Evolutionary conservation across 148 eudicot species (phyloP), one percentile per base, ranked within the genome.

Genomic region (Rhododendron griersonianum): DNA sequence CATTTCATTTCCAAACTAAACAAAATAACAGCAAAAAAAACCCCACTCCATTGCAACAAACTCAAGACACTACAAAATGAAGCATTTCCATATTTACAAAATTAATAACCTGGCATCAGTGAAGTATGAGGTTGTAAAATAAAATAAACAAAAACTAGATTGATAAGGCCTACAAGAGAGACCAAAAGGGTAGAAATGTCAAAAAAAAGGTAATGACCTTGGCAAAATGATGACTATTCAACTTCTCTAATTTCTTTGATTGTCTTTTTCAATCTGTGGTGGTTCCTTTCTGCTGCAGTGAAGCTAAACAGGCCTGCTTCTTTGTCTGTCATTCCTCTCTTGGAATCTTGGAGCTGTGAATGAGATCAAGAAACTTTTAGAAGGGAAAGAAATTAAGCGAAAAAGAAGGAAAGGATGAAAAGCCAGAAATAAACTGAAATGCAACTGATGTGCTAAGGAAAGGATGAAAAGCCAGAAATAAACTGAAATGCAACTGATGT

Each of bases 291-390:
- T 19, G 79, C 5, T 2, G 76, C 28, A 2, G 53, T 47, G 76
- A 69, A 85, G 48, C 88, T 88, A 90, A 78, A 88, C 89, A 35
- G 92, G 90, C 85, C 90, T 86, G 78, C 84, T 87, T 90, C 90
- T 86, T 73, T 88, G 94, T 89, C 87, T 91, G 77, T 80, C 84
- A 69, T 83, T 92, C 85, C 91, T 89, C 86, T 88, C 90, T 86
- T 92, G 91, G 78, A 84, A 89, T 85, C 93, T 90, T 61, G 95
- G 94, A 85, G 91, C 93, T 95, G 96, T 73, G 84, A 85, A n/a
- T 0, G 65, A 23, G 11, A 59, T 41, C 75, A 35, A 39, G 33
- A 25, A 13, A 37, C 41, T 3, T 63, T 59, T 59, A 59, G 35
- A 41, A 59, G 35, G 11, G 51, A 82, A 59, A 63, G 19, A 82